Percentiles rank a stretch among this genome's conserved stretches.
phyloP scores from a whole-genome alignment of 805 yeast genomes.

The Torulaspora maleeae region DNA sequence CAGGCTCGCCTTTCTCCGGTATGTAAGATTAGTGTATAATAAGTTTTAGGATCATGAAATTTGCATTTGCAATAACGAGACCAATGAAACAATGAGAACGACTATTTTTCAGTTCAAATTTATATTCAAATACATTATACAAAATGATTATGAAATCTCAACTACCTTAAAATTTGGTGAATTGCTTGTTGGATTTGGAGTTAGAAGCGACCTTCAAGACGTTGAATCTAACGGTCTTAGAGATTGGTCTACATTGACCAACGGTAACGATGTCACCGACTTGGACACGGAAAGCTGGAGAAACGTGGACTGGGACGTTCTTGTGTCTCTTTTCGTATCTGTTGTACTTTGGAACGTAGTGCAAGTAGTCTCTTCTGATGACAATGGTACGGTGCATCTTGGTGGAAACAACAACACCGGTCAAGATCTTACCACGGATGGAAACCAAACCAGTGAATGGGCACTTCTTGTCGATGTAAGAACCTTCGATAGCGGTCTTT shows the following conservation, averaged over 20 bases:
- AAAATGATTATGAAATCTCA: conserved; percentile 23
- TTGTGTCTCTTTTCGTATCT: conserved; percentile 99
- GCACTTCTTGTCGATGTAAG: conserved; percentile 99
- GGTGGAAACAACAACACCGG: conserved; percentile 99
- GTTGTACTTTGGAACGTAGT: conserved; percentile 99
- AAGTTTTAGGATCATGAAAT: neutral
- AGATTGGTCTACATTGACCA: conserved; percentile 99
- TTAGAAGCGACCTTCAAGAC: conserved; percentile 92
- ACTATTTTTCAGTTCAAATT: conserved; percentile 8
- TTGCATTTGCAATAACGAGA: conserved; percentile 4
- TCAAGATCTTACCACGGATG: conserved; percentile 98
- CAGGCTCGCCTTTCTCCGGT: neutral
- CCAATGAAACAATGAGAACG: conserved; percentile 1
- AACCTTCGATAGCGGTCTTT: conserved; percentile 95
- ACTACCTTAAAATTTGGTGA: conserved; percentile 80
- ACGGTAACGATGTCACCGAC: conserved; percentile 99
- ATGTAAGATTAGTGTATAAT: conserved; percentile 8
- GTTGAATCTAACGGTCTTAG: conserved; percentile 99
- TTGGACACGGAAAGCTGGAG: conserved; percentile 99
- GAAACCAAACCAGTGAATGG: conserved; percentile 97
- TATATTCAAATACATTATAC: conserved; percentile 28
- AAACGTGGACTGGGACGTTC: conserved; percentile 99
- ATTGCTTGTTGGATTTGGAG: conserved; percentile 84
- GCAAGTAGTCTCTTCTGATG: conserved; percentile 99
- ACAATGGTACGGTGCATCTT: conserved; percentile 99